These are phyloP conservation scores for Trichosanthes cucumerina DNA, from an alignment of 306 rosid genomes.

Conservation along the genomic window DNA sequence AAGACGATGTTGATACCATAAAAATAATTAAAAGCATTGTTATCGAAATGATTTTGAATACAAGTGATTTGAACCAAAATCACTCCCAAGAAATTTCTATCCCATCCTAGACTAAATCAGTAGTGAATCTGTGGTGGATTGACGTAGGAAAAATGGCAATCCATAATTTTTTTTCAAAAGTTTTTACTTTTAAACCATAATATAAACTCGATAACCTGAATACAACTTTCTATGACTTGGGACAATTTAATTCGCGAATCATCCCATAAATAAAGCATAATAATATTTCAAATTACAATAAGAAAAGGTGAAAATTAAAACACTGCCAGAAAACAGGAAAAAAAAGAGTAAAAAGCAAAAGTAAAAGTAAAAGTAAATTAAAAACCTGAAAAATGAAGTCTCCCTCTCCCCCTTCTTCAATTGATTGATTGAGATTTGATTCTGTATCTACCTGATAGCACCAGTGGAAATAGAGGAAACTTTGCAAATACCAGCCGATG, in stretches of 20 bases:
- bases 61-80: no score
- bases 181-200: neutral
- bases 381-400: neutral
- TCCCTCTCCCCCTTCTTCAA: neutral
- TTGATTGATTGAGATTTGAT: neutral
- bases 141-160: no score
- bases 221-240: neutral
- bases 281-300: neutral
- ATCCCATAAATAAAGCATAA: neutral
- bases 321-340: neutral
- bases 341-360: neutral
- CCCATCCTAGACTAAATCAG: no score
- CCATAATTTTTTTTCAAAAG: neutral
- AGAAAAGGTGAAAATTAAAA: neutral
- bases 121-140: no score
- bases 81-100: no score
- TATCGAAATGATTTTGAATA: no score
- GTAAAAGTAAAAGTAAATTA: neutral
- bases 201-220: neutral
- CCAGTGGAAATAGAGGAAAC: constrained; percentile 54
- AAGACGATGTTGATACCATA: no score
- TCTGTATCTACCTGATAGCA: constrained; percentile 40
- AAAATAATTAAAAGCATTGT: no score
- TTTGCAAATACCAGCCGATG: constrained; percentile 78
- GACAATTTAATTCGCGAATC: neutral